Evolutionary conservation across 2,329 filamentous ascomycete species (phyloP), one percentile per base, ranked within the genome.

Genomic region (Xylaria sp.): DNA sequence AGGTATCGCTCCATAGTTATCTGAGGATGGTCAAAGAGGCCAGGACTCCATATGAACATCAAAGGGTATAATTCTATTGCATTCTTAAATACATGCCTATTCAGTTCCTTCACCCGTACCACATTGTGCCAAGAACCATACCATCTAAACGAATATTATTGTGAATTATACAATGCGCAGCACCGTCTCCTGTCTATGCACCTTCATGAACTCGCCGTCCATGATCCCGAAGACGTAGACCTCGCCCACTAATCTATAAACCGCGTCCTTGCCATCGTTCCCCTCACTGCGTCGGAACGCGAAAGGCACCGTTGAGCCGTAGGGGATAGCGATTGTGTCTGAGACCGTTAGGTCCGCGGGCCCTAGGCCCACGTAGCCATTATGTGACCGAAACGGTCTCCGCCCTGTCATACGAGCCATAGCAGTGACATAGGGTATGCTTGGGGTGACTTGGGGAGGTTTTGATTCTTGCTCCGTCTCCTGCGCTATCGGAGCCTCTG

Each of bases 141-240:
- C 10, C 36, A 39, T 39, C 38, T 15, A n/a, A 42, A n/a, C 15
- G 5, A 44, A 15, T 31, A 3, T 31, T 31, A 31, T 7, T n/a
- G 7, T 36, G 9, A 1, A 29, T 53, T 65, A 71, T 33, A 68
- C 57, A 57, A 71, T 47, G 4, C 58, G 57, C 45, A 72, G 22
- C 29, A 68, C n/a, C 2, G 64, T 69, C 64, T 72, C 71, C 58
- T 69, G 67, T 20, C 69, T 62, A 65, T 72, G 71, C 38, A 71
- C 71, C 42, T 69, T 70, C 71, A 73, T 73, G 51, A 69, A 73
- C 60, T 73, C 71, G 45, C 71, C 71, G 15, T 73, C 69, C 71
- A 73, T 73, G 42, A 73, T 73, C 13, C 71, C 69, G 27, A 70
- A 71, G 4, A 64, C 66, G 38, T 71, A 73, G 0, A 69, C 62